Evolutionary conservation across 495 filamentous ascomycete genomes (phyloP).

Genomic region (Margaritispora aquatica): DNA sequence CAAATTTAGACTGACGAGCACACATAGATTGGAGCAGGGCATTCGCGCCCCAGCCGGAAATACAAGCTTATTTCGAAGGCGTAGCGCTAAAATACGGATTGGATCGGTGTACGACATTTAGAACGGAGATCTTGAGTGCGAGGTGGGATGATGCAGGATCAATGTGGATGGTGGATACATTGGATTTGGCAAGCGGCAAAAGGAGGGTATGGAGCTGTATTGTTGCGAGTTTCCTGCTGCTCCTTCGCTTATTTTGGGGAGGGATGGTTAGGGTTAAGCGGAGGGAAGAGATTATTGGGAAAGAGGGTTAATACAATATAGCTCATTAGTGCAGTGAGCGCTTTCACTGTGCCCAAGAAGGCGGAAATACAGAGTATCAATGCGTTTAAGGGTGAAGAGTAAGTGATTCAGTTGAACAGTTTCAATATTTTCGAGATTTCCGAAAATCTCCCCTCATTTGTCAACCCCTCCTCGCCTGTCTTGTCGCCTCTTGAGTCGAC

Average conservation of each 20-base stretch:
- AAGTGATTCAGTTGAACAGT: too few relatives aligned
- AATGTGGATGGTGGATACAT: background rate
- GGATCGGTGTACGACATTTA: background rate
- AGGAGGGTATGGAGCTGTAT: background rate
- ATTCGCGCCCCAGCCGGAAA: background rate
- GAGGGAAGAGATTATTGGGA: too few relatives aligned
- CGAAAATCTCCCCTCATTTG: too few relatives aligned
- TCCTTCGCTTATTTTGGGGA: too few relatives aligned
- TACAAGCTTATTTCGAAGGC: background rate
- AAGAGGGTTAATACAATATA: too few relatives aligned
- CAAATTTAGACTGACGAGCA: background rate
- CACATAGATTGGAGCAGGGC: background rate
- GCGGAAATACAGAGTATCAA: constrained; percentile 29
- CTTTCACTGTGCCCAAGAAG: background rate
- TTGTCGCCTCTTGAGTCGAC: too few relatives aligned
- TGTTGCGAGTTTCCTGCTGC: background rate
- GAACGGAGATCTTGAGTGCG: background rate
- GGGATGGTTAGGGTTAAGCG: too few relatives aligned
- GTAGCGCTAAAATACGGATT: background rate
- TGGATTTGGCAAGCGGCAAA: background rate
- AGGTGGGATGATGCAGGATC: background rate
- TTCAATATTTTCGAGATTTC: too few relatives aligned
- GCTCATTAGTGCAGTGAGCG: background rate
- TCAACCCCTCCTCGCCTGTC: too few relatives aligned
- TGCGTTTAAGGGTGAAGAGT: constrained; percentile 45